These are phyloP conservation scores for Lipomyces starkeyi DNA, from an alignment of 805 yeast genomes.

Conservation along the genomic window DNA sequence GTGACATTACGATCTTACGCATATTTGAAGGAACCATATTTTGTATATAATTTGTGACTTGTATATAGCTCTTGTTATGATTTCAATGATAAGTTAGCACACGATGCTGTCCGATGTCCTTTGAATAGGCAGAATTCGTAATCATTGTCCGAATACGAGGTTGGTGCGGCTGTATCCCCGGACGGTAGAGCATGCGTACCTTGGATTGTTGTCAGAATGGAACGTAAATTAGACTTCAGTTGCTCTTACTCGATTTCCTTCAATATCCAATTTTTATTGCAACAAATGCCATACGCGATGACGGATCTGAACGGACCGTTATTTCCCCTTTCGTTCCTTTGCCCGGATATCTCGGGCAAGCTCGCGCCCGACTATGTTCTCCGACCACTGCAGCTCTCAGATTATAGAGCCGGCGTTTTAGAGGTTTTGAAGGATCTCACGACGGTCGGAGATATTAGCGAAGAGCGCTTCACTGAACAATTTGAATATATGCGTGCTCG, in stretches of 20 bases:
- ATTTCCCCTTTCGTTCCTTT: slow-evolving; percentile 13
- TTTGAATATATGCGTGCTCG: slow-evolving; percentile 63
- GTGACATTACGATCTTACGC: neutral
- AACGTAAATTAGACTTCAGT: too few species aligned
- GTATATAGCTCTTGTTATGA: neutral
- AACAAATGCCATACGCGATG: neutral
- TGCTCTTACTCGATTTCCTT: too few species aligned
- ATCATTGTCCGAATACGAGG: neutral
- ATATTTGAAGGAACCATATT: neutral
- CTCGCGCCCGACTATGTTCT: slow-evolving; percentile 64
- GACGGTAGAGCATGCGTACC: neutral
- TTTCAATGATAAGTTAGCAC: neutral
- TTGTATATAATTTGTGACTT: neutral
- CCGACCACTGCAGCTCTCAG: slow-evolving; percentile 61
- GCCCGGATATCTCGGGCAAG: slow-evolving; percentile 40
- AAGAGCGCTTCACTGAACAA: slow-evolving; percentile 56
- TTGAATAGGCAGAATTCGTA: neutral
- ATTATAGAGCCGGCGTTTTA: slow-evolving; percentile 66
- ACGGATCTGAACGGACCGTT: neutral
- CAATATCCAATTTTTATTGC: too few species aligned
- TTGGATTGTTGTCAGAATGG: too few species aligned
- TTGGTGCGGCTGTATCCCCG: neutral
- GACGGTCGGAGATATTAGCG: slow-evolving; percentile 75
- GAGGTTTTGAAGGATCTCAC: slow-evolving; percentile 73
- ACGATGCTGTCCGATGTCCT: neutral